Base-by-base conservation (phyloP, 257 asterid species). In the Parsonsia alboflavescens region DNA sequence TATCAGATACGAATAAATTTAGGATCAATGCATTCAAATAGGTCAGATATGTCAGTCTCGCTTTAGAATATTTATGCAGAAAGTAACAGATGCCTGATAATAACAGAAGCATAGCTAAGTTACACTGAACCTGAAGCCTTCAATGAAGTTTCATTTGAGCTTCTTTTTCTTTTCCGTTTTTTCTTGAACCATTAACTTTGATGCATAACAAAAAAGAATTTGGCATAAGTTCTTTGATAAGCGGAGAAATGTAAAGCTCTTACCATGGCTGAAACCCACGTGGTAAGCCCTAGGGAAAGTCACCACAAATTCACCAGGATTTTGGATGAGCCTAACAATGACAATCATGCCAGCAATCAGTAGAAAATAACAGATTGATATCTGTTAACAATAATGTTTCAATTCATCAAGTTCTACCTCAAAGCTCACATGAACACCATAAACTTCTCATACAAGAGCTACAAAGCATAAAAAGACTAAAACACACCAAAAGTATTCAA, bases 211-310 rank as follows among this genome's bases (percentile, higher is more conserved):
- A 9, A 54, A 49, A 21, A 33, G 39, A 30, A 39, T 42, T 48
- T 36, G 48, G 56, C 13, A 41, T 6, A 22, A 68, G 63, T 17
- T 75, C 50, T 64, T 44, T 41, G 64, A 76, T 65, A 52, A 30
- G 73, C 64, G 74, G 50, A 80, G 72, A 63, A 82, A 73, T 72
- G 26, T 19, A 70, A 83, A 58, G 68, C n/a, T 84, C 78, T 88
- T 94, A 94, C 99, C 99, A 73, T 94, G 99, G 85, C 98, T 92
- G 90, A 92, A 92, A 74, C 99, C 99, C 68, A 92, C 87, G 81
- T 94, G 99, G 83, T 95, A 95, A 50, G 99, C 98, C 91, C 99
- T 89, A 16, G 99, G 99, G 79, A 95, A 95, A 75, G 99, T 95
- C 82, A 95, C 97, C 21, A 95, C 97, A 80, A 89, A 95, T 81